Evolutionary conservation across 2,329 filamentous ascomycete genomes (phyloP).

Genomic region (Penicillium brasilianum): DNA sequence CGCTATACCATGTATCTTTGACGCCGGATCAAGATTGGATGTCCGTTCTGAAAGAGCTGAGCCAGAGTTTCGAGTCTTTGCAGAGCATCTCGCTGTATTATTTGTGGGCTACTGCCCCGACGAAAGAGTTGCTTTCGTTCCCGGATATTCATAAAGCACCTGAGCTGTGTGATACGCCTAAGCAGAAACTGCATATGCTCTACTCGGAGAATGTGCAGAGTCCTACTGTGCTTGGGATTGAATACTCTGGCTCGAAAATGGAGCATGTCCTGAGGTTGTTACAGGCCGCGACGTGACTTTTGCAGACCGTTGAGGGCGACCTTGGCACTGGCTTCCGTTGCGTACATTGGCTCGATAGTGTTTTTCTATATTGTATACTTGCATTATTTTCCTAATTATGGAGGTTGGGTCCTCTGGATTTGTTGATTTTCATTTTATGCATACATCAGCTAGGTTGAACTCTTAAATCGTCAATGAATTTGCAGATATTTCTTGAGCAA

Average conservation of each 20-base stretch:
- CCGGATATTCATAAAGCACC: slow-evolving; percentile 24
- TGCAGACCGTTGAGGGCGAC: background rate
- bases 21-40: slow-evolving; percentile 23
- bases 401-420: background rate
- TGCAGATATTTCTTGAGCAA: background rate
- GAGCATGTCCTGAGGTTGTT: slow-evolving; percentile 24
- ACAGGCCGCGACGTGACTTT: slow-evolving; percentile 11
- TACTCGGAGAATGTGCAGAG: slow-evolving; percentile 26
- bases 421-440: background rate
- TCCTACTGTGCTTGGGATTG: slow-evolving; percentile 26
- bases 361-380: background rate
- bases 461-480: background rate
- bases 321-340: too few relatives aligned
- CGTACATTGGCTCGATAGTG: background rate
- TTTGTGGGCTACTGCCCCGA: slow-evolving; percentile 26
- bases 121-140: slow-evolving; percentile 26
- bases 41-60: slow-evolving; percentile 21
- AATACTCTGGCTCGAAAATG: slow-evolving; percentile 31
- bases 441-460: too few relatives aligned
- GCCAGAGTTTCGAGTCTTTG: slow-evolving; percentile 16
- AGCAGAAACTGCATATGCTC: slow-evolving; percentile 20
- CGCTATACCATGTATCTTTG: slow-evolving; percentile 28
- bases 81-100: slow-evolving; percentile 29
- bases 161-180: slow-evolving; percentile 4
- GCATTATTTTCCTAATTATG: background rate